Base-by-base conservation (phyloP, 305 asterid genomes). In the Salvia sclarea region DNA sequence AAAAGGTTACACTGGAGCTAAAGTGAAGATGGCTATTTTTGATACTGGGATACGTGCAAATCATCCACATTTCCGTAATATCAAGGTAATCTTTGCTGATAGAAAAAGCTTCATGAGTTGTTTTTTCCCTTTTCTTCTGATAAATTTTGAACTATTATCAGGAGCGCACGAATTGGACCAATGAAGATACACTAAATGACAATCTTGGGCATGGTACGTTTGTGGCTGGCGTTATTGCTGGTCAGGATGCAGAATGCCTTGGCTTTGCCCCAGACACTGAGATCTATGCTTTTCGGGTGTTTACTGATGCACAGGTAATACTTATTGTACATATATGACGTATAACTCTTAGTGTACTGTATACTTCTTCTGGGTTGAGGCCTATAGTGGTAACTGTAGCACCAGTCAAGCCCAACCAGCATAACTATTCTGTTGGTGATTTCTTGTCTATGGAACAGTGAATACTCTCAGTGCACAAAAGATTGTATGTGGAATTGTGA, bases 101-200 rank as follows among this genome's bases (percentile, higher is more conserved):
- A 41, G 70, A 57, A 61, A 40, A 71, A 41, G 25, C 62, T 78
- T 52, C 49, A 44, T 68, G 61, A 22, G 44, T 56, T 53, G n/a
- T 40, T 68, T 10, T 55, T 55, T 48, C 66, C 55, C 53, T 76
- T 53, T 8, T 8, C 16, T 71, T 56, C 52, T 61, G 44, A 37
- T 68, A 54, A 54, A 6, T 6, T 25, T 68, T 76, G 20, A 63
- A 69, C 31, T 48, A 78, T 70, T 59, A 71, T 70, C 82, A 94
- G 98, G 99, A 94, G 80, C 95, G 99, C 64, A 94, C 99, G 37
- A 94, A 94, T 78, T 94, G 98, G 99, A 91, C 99, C 77, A 86
- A 88, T 72, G 99, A 94, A 77, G 90, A 91, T 80, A 91, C 98
- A 22, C 79, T 94, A 66, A 94, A 91, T 73, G 99, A 94, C 83